These are phyloP conservation scores for Venturia pyrina DNA, from an alignment of 2,329 filamentous ascomycete genomes.

Conservation along the genomic window DNA sequence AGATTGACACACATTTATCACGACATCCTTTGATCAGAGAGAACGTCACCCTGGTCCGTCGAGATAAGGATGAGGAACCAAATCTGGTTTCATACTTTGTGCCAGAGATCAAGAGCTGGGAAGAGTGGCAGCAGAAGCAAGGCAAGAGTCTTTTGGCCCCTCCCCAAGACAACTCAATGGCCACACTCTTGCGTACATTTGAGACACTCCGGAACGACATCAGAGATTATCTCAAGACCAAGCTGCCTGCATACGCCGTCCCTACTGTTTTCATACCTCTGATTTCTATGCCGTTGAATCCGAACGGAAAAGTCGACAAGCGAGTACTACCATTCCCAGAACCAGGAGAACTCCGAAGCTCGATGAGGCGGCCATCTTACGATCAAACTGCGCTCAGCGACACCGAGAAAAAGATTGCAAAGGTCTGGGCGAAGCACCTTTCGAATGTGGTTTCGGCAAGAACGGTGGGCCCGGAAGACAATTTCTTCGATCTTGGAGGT, in stretches of 20 bases:
- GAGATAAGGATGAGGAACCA: slow-evolving; percentile 76
- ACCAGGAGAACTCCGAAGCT: slow-evolving; percentile 20
- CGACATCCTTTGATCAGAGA: slow-evolving; percentile 69
- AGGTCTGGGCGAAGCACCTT: slow-evolving; percentile 59
- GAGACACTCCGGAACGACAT: slow-evolving; percentile 49
- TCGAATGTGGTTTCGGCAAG: slow-evolving; percentile 57
- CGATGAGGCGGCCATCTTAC: slow-evolving; percentile 30
- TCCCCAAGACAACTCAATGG: slow-evolving; percentile 39
- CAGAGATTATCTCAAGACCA: slow-evolving; percentile 59
- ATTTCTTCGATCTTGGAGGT: slow-evolving; percentile 73
- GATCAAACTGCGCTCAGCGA: slow-evolving; percentile 32
- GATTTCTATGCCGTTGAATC: slow-evolving; percentile 62
- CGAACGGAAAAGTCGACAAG: slow-evolving; percentile 50
- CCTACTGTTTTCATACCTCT: slow-evolving; percentile 66
- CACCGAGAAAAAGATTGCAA: slow-evolving; percentile 58
- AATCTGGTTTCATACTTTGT: slow-evolving; percentile 86
- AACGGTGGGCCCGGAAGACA: slow-evolving; percentile 51
- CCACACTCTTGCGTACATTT: slow-evolving; percentile 50
- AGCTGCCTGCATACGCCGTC: slow-evolving; percentile 65
- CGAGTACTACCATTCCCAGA: slow-evolving; percentile 74
- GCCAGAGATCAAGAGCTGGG: slow-evolving; percentile 68
- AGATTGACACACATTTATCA: slow-evolving; percentile 79
- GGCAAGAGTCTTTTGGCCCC: slow-evolving; percentile 16
- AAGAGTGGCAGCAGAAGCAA: slow-evolving; percentile 44
- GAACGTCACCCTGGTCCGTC: slow-evolving; percentile 73